Base-by-base conservation (phyloP, 1,139 yeast species). In the Zygoascus sp. region DNA sequence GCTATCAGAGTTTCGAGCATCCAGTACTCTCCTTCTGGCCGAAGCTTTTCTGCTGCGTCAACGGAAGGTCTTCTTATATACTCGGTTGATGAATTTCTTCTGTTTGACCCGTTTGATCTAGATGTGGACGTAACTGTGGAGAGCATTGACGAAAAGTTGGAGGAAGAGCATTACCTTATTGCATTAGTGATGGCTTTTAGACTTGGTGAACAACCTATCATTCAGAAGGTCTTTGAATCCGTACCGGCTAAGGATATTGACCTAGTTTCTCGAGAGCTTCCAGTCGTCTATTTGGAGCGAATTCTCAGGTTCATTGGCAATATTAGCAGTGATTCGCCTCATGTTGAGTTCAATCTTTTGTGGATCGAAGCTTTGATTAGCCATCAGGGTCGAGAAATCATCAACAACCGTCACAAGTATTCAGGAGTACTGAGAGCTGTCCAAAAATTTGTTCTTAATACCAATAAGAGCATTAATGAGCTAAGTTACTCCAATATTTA, bases 151-250 rank as follows among this genome's bases (percentile, higher is more conserved):
- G 83, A 80, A 49, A 75, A 80, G 10, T 69, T 90, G 45, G 59
- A 72, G 15, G 86, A 83, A 46, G 80, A 79, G 52, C 90, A 89
- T 50, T 89, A 80, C 61, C 69, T 90, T 54, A 78, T 80, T 40
- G 95, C 97, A 0, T 67, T 92, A 50, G 86, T 90, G 21, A 90
- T 94, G 97, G 80, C 97, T 1, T 90, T 92, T 75, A 75, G 99
- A 64, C 74, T 94, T 52, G 92, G 92, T 61, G 98, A 94, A 62
- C 70, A 69, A 15, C 79, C 82, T 59, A 70, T 92, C 49, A 79
- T 90, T 32, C 83, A 83, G 53, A 74, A 74, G 53, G 85, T 87
- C 0, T 85, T 81, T 61, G 96, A 89, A 61, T 60, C 76, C 5
- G 73, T 90, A n/a, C 95, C 96, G 2, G 62, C 77, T n/a, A 70